A percentile compares a stretch with the other conserved stretches of the same genome.
These are phyloP conservation scores for Boletus rufocinnamomeus DNA, from an alignment of 768 basidiomycete species.

Conservation along the genomic window DNA sequence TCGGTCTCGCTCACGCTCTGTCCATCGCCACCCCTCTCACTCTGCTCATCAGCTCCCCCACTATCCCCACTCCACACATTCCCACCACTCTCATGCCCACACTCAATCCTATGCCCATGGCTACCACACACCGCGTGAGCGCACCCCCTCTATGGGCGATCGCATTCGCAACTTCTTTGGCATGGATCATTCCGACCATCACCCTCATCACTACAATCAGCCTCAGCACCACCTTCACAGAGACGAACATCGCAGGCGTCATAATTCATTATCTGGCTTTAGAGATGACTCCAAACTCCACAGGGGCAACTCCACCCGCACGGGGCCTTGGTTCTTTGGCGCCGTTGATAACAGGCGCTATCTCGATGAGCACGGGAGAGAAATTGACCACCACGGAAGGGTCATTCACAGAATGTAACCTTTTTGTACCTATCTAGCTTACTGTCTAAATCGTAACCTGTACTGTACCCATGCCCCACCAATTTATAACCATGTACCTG, in stretches of 20 bases:
- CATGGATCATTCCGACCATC: constrained; percentile 18
- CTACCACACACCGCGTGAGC: constrained; percentile 16
- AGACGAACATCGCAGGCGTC: constrained; percentile 24
- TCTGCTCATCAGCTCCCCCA: constrained; percentile 22
- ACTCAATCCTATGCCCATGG: constrained; percentile 20
- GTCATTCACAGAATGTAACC: constrained; percentile 29
- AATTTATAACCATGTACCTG: not conserved
- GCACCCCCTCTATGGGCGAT: constrained; percentile 34
- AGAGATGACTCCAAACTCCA: constrained; percentile 20
- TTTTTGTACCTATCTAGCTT: constrained; percentile 9
- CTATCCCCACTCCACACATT: constrained; percentile 8
- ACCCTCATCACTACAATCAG: not conserved
- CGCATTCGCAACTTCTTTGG: constrained; percentile 44
- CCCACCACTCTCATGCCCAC: constrained; percentile 11
- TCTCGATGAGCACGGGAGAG: constrained; percentile 30
- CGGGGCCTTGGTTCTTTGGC: constrained; percentile 27
- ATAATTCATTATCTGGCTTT: constrained; percentile 27
- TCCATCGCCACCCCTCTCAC: constrained; percentile 21
- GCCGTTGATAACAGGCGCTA: constrained; percentile 19
- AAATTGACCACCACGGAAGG: constrained; percentile 29
- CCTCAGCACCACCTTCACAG: not conserved
- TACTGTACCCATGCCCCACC: not conserved
- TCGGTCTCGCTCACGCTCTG: constrained; percentile 16
- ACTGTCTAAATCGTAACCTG: not conserved
- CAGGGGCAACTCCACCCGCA: constrained; percentile 21